These are phyloP conservation scores for Globisporangium irregulare DNA, from an alignment of 352 stramenopile species.

Conservation along the genomic window DNA sequence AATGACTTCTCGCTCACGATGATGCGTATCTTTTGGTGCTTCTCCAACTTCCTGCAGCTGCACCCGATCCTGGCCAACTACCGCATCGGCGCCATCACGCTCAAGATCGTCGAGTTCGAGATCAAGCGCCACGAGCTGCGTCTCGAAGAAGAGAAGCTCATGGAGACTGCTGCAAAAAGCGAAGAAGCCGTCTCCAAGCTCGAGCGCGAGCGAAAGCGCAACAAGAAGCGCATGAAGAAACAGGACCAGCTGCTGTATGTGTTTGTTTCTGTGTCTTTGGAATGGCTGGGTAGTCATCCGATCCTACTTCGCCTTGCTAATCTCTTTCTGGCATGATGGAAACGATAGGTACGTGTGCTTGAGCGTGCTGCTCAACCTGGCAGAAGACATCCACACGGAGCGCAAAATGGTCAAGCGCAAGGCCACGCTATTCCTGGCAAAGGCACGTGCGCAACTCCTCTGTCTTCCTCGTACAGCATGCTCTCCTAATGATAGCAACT, in stretches of 20 bases:
- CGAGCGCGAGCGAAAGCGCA: conserved; percentile 80
- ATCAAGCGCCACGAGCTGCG: conserved; percentile 87
- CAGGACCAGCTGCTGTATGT: conserved; percentile 92
- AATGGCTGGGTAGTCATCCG: neutral
- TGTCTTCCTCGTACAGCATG: neutral
- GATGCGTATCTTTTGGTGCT: conserved; percentile 94
- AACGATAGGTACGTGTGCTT: conserved; percentile 79
- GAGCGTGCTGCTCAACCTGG: conserved; percentile 93
- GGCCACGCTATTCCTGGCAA: conserved; percentile 77
- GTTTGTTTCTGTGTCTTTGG: neutral
- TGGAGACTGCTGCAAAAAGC: conserved; percentile 30
- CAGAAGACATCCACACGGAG: conserved; percentile 92
- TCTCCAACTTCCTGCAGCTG: conserved; percentile 95
- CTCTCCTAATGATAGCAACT: too few species aligned
- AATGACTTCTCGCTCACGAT: conserved; percentile 94
- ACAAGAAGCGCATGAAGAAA: conserved; percentile 88
- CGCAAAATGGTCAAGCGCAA: conserved; percentile 96
- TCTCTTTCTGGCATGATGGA: neutral
- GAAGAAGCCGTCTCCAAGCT: conserved; percentile 54
- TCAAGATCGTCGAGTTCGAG: conserved; percentile 95
- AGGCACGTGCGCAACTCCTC: conserved; percentile 27
- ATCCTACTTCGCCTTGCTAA: neutral
- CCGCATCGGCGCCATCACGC: conserved; percentile 90
- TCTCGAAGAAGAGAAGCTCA: conserved; percentile 59
- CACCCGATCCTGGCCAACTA: conserved; percentile 92